Evolutionary conservation across 306 rosid species (phyloP).

Genomic region (Arachis stenosperma): DNA sequence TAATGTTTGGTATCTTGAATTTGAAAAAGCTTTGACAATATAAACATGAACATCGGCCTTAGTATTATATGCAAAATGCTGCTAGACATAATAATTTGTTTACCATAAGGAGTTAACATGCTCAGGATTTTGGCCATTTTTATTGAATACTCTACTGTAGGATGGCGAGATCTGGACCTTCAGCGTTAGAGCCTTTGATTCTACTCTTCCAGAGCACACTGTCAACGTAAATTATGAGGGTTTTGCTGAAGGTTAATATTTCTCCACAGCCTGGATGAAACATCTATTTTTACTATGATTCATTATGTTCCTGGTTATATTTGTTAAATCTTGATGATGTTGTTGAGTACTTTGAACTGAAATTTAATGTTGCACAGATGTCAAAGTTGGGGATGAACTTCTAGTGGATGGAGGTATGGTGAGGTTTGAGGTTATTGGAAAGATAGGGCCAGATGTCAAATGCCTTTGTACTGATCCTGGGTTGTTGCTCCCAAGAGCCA

Average conservation of each 20-base stretch:
- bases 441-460: conserved; percentile 96
- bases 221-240: conserved; percentile 88
- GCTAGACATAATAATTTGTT: background rate
- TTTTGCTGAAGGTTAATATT: conserved; percentile 81
- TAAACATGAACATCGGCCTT: background rate
- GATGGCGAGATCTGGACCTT: conserved; percentile 97
- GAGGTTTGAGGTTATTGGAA: conserved; percentile 93
- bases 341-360: background rate
- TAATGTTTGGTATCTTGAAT: too few relatives aligned
- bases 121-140: conserved; percentile 1
- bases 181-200: conserved; percentile 89
- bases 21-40: too few relatives aligned
- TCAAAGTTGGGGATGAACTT: conserved; percentile 92
- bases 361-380: conserved; percentile 55
- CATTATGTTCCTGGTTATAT: conserved; percentile 9
- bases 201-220: conserved; percentile 81
- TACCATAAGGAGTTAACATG: background rate
- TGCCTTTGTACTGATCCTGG: conserved; percentile 97
- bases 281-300: background rate
- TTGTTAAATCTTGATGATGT: conserved; percentile 10
- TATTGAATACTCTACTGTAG: conserved; percentile 44
- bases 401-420: conserved; percentile 99
- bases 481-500: conserved; percentile 92
- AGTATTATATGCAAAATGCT: background rate
- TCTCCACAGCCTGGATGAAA: background rate